These are phyloP conservation scores for Cutaneotrichosporon sp. DNA, from an alignment of 1,284 basidiomycete genomes.

Conservation along the genomic window DNA sequence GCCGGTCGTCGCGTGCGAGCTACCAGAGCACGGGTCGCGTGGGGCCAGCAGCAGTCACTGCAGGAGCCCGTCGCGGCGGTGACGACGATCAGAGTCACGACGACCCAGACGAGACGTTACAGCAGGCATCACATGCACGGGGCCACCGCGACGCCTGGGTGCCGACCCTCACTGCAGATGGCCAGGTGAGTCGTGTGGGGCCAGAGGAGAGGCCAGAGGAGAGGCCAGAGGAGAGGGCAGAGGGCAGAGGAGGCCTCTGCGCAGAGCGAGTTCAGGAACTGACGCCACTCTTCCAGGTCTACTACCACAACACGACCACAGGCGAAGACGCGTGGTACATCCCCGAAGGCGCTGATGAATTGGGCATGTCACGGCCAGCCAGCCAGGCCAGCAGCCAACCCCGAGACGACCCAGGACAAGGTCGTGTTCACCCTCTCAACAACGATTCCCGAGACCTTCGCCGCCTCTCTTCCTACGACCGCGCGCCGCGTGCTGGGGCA, in stretches of 20 bases:
- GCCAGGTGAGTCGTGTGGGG: slow-evolving; percentile 45
- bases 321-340: slow-evolving; percentile 82
- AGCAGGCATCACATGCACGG: slow-evolving; percentile 7
- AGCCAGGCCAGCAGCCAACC: slow-evolving; percentile 8
- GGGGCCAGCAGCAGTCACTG: slow-evolving; percentile 5
- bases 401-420: slow-evolving; percentile 1
- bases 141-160: slow-evolving; percentile 51
- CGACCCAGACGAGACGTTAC: slow-evolving; percentile 23
- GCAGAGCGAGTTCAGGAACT: slow-evolving; percentile 4
- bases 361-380: slow-evolving; percentile 18
- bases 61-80: slow-evolving; percentile 5
- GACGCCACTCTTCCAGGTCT: slow-evolving; percentile 63
- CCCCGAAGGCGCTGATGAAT: slow-evolving; percentile 64
- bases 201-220: not conserved
- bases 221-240: not conserved
- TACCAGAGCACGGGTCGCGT: slow-evolving; percentile 8
- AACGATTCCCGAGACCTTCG: slow-evolving; percentile 3
- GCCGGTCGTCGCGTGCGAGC: slow-evolving; percentile 6
- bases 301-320: slow-evolving; percentile 89
- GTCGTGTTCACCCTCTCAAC: not conserved
- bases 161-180: slow-evolving; percentile 51
- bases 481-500: not conserved
- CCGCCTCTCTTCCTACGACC: slow-evolving; percentile 6
- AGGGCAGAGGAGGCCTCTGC: slow-evolving; percentile 6
- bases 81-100: slow-evolving; percentile 8